Base-by-base conservation (phyloP, 2,329 filamentous ascomycete species). In the Phialemoniopsis sp. region DNA sequence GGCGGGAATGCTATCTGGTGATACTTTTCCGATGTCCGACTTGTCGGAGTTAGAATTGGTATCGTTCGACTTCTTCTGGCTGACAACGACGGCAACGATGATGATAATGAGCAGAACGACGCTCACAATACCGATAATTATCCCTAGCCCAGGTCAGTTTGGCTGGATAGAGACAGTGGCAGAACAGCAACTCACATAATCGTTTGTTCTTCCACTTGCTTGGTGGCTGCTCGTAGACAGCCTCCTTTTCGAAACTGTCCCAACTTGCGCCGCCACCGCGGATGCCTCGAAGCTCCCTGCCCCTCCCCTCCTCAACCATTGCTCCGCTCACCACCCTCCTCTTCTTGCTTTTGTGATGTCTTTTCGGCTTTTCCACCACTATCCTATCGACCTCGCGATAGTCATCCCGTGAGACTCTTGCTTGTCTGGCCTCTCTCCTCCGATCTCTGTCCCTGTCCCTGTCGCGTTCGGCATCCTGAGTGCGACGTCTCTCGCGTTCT, bases 301-400 rank as follows among this genome's bases (percentile, higher is more conserved):
- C 60, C n/a, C 66, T 61, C 1, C 83, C 84, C 56, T 88, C 84
- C 53, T 88, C 85, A 49, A 85, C 65, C 14, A 84, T 63, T 0
- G 81, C 80, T 15, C 83, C 84, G 46, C 84, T 88, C 15, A 85
- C 81, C n/a, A 86, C 69, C 44, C 85, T 67, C 41, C 71, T 72
- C 53, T 79, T 78, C 47, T 89, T 46, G 5, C 38, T 35, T 35
- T 40, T 43, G 18, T 31, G 39, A n/a, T 47, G 34, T 12, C 37
- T 43, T 10, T 26, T 19, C 29, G 29, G 14, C 37, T 34, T 28
- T 28, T 42, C 44, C 10, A 38, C 37, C 8, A 45, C 41, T 21
- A 30, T 36, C n/a, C 34, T 40, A 15, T 46, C 42, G 13, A 39
- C 42, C 8, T 39, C 36, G 8, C 38, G 32, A 13, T 46, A 43